A percentile compares a stretch with the other conserved stretches of the same genome.
Evolutionary conservation across 2,329 filamentous ascomycete genomes (phyloP).

Genomic region (Pseudogymnoascus sp.): DNA sequence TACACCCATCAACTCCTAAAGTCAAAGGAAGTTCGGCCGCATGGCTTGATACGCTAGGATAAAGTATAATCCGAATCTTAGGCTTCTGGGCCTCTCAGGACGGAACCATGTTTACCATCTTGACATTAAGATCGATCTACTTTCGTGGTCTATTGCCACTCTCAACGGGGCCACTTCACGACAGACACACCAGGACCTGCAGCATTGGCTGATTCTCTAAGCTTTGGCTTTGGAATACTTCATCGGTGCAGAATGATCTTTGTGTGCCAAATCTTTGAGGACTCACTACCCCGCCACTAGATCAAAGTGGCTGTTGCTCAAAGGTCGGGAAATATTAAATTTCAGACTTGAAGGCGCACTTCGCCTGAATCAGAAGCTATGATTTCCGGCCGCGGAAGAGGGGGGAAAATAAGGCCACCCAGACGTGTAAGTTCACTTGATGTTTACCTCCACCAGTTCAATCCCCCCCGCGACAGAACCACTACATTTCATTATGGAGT

Average conservation of each 20-base stretch:
- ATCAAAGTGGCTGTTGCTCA: not conserved
- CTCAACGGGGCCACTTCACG: not conserved
- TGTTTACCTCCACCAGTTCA: not conserved
- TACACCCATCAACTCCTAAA: not conserved
- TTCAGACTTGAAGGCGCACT: not conserved
- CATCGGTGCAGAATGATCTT: not conserved
- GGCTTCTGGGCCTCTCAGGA: not conserved
- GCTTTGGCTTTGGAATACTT: not conserved
- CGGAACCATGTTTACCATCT: not conserved
- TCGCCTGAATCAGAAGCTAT: slow-evolving; percentile 25
- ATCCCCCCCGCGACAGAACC: no score
- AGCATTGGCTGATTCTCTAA: not conserved
- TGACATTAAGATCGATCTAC: not conserved
- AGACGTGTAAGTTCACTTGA: slow-evolving; percentile 46
- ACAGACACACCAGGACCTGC: not conserved
- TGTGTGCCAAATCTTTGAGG: not conserved
- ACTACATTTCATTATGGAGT: no score
- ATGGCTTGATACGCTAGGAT: not conserved
- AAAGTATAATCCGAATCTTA: slow-evolving; percentile 2
- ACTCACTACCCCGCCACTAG: not conserved
- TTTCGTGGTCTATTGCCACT: not conserved
- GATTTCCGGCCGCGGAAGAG: slow-evolving; percentile 42
- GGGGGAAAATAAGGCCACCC: slow-evolving; percentile 56
- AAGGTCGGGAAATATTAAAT: not conserved
- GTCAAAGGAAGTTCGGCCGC: not conserved